Base-by-base conservation (phyloP, 176 grass and related monocot species). In the Zoysia japonica region DNA sequence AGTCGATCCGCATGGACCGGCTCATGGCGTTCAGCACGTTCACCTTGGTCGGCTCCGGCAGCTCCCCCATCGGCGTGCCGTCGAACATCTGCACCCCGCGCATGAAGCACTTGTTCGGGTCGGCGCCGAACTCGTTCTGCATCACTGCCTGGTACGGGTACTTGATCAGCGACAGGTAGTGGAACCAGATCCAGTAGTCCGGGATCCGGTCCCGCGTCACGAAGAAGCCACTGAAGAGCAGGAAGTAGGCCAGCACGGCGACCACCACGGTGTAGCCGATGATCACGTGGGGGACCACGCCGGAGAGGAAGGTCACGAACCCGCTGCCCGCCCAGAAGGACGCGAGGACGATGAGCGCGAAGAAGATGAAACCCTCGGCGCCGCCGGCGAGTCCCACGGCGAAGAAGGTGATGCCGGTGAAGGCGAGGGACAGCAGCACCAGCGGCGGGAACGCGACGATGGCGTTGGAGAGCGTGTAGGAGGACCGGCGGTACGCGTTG, bases 61-160 rank as follows among this genome's bases (percentile, higher is more conserved):
- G 62, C 14, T 15, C 47, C 57, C 80, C 80, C 53, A 97, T 79
- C 1, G 90, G 93, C 67, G 93, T 90, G 39, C 87, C 89, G 78
- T 88, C 83, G 71, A 97, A 97, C 90, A 97, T 93, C 78, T 97
- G 90, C 71, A 83, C 78, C 59, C 93, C 90, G 8, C 83, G 70
- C 36, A 93, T 80, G 84, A 97, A 93, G 78, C 93, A 93, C 84
- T 82, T 89, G 51, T 6, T 62, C 1, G 76, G 28, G 15, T 88
- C 86, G 13, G 89, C 88, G 13, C 88, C 81, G 79, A 93, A 97
- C 85, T 97, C 90, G 68, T 97, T 97, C 77, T 85, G 90, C 85
- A 97, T 75, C 88, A 97, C 90, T 37, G 90, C 93, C 76, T 97
- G 83, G 83, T 93, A 97, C n/a, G 90, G 90, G 83, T 97, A 97